Evolutionary conservation across 2,329 filamentous ascomycete genomes (phyloP), one percentile per base, ranked within the genome.

Genomic region (Ceratocystis cubensis): DNA sequence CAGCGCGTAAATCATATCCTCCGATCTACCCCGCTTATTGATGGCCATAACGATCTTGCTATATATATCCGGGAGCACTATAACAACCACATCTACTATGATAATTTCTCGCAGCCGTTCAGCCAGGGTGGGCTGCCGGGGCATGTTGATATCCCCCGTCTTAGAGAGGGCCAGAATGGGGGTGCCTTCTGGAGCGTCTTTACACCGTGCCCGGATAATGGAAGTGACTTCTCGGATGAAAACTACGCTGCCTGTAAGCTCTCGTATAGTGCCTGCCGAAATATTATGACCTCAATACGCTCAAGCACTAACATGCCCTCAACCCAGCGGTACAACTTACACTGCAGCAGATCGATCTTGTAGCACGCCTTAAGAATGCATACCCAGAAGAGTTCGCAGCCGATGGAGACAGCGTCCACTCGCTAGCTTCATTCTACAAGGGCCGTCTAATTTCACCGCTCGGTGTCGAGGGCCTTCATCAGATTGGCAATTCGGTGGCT

Each of bases 101-200:
- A 81, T 13, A 83, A 86, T 62, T 96, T 96, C 76, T 86, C 82
- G n/a, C 76, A 85, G 46, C 81, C 82, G 5, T 96, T 96, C 72
- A 82, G 87, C 70, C 77, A 88, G 25, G 90, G 89, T 41, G 83
- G 82, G 0, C 76, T 96, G 64, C 72, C 74, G 0, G 80, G 80
- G 2, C 89, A 97, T 70, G 87, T 94, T 64, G 93, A 97, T 74
- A 77, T 96, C 7, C 86, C 88, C 0, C 84, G 92, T 4, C 80
- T 96, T 61, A 80, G 82, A 45, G 75, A 83, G 63, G 91, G 92
- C 1, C 80, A 81, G 70, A 84, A 87, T 69, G 91, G 91, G 48
- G 93, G 91, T 66, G 86, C 89, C n/a, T 96, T 96, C 74, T 96
- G 92, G 93, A 92, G 88, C 73, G 90, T 94, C 8, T 97, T 82